Percentiles rank a stretch among this genome's conserved stretches.
phyloP scores from a whole-genome alignment of 345 rosid genomes.

The Lagerstroemia speciosa region DNA sequence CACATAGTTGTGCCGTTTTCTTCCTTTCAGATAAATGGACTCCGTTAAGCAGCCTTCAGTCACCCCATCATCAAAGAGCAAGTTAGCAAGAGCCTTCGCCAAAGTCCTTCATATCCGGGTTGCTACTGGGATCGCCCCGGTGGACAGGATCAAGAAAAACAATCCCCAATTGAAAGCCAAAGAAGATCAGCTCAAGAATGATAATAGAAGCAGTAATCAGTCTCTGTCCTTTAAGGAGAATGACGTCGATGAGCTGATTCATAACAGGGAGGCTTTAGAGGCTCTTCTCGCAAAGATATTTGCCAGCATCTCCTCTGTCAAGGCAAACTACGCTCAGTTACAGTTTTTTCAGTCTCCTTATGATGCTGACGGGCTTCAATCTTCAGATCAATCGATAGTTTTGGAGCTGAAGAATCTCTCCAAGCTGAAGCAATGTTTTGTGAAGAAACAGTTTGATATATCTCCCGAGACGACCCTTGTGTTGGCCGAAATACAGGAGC shows the following conservation, averaged over 20 bases:
- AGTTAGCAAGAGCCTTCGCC: slow-evolving; percentile 49
- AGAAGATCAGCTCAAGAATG: slow-evolving; percentile 21
- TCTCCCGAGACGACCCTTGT: slow-evolving; percentile 44
- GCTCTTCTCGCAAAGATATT: slow-evolving; percentile 67
- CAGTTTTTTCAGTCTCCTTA: slow-evolving; percentile 83
- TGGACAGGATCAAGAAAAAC: slow-evolving; percentile 34
- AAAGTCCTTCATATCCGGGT: slow-evolving; percentile 59
- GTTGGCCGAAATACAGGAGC: slow-evolving; percentile 72
- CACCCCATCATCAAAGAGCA: slow-evolving; percentile 51
- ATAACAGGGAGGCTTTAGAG: slow-evolving; percentile 37
- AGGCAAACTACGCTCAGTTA: slow-evolving; percentile 70
- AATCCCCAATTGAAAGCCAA: slow-evolving; percentile 29
- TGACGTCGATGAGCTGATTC: slow-evolving; percentile 28
- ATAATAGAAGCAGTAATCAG: slow-evolving; percentile 2
- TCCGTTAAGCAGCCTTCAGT: slow-evolving; percentile 44
- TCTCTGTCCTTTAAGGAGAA: slow-evolving; percentile 38
- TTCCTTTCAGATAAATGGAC: slow-evolving; percentile 47
- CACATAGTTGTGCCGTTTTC: background rate
- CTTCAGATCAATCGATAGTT: slow-evolving; percentile 52
- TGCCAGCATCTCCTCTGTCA: slow-evolving; percentile 64
- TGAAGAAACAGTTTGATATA: slow-evolving; percentile 64
- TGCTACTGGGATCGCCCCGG: slow-evolving; percentile 55
- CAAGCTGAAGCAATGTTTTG: slow-evolving; percentile 64
- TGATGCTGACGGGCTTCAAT: slow-evolving; percentile 61
- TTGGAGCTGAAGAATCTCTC: slow-evolving; percentile 60